Evolutionary conservation across 768 basidiomycete species (phyloP), one percentile per base, ranked within the genome.

Genomic region (Harrya chromipes): DNA sequence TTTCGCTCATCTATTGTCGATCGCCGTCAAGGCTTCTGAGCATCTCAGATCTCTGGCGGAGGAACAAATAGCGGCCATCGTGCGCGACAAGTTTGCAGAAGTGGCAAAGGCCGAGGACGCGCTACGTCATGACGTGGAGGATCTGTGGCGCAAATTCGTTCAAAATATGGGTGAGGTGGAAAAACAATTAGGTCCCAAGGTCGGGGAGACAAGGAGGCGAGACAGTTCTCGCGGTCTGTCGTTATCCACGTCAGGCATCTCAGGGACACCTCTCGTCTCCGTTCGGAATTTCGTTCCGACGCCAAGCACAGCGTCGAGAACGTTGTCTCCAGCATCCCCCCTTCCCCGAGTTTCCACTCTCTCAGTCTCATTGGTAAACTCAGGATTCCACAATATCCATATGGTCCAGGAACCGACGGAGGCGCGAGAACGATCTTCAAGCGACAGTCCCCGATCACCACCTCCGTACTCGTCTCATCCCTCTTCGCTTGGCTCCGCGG

Each of bases 311-410:
- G 52, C 48, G 27, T 64, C 72, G 50, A 70, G 76, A 38, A 61
- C 68, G 31, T 60, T 68, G 55, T 64, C 71, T 43, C 58, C 70
- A 4, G 61, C 75, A 29, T 62, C 77, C 6, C 64, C 72, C 23
- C 59, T 66, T 23, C 70, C 74, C 26, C 71, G 73, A 43, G 53
- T 75, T 27, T 90, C 87, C 45, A 80, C 83, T 6, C 77, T 90
- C 37, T 88, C 87, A 17, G 80, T 79, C n/a, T 87, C 87, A 29
- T 71, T 89, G 38, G 81, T 75, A 6, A 78, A 77, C 19, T 75
- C 84, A 17, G 69, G 70, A 14, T 81, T 87, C 56, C 76, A 84
- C 50, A 72, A 80, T 56, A 77, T 80, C 5, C 74, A 66, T 48
- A 70, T 71, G 20, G 58, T 49, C 44, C 57, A 55, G 34, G 62